Base-by-base conservation (phyloP, 768 basidiomycete species). In the Boletus patriciae region DNA sequence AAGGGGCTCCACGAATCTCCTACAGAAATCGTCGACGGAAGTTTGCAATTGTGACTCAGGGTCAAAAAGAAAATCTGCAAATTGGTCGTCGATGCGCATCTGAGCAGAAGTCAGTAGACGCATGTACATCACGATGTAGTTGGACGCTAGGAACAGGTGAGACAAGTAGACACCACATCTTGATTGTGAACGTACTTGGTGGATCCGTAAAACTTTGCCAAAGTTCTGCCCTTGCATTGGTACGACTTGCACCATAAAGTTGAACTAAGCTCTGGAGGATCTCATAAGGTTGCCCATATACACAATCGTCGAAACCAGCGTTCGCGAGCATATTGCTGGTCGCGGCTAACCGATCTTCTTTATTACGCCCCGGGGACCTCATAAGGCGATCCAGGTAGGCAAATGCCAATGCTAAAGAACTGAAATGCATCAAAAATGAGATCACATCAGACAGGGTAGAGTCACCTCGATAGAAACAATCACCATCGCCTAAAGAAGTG, bases 381-480 rank as follows among this genome's bases (percentile, higher is more conserved):
- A 92, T 65, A 29, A 95, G 77, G n/a, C 82, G 79, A 47, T 91
- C 84, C 33, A 95, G 74, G 67, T 89, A 93, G 7, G 91, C 85
- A 62, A 92, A 92, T 8, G 85, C 90, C 49, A 94, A 78, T 12
- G 93, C 93, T 92, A 69, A 55, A 42, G 18, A 63, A 59, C 49
- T 56, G 61, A 55, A 61, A 59, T 63, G 52, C 49, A 60, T 62
- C 55, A 62, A 58, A 50, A 52, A 44, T 42, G 44, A 40, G 52
- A 37, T 60, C 41, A 12, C 23, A n/a, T n/a, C 34, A 37, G 25
- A 18, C 18, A 41, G 36, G 55, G 23, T 25, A 38, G 54, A 68
- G 74, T 78, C 68, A 91, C 91, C 87, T 79, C 94, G 80, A 70
- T 95, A 97, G 72, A 95, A 96, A 69, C 94, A 96, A 69, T 91